phyloP scores from a whole-genome alignment of 78 protist genomes.

The Planoprotostelium fungivorum region DNA sequence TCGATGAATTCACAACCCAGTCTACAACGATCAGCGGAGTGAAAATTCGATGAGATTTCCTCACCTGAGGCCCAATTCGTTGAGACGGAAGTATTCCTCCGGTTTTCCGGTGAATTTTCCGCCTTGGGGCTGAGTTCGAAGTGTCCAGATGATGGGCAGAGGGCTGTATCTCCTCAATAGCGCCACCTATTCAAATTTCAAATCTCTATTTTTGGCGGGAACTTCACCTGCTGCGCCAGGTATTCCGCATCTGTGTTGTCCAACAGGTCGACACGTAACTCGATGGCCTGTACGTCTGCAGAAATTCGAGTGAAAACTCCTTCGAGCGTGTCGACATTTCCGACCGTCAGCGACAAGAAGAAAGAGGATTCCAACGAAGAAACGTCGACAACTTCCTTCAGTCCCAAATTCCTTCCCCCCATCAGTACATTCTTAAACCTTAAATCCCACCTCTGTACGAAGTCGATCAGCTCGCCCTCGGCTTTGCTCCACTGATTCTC shows the following conservation, averaged over 20 bases:
- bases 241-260: not conserved
- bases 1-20: conserved; percentile 63
- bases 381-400: not conserved
- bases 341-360: conserved; percentile 38
- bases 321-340: not conserved
- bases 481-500: not conserved
- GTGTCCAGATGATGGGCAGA: conserved; percentile 45
- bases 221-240: not conserved
- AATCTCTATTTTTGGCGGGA: not conserved
- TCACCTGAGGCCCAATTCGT: conserved; percentile 15
- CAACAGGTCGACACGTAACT: conserved; percentile 62
- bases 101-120: conserved; percentile 26
- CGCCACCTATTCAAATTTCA: conserved; percentile 9
- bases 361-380: not conserved
- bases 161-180: conserved; percentile 17
- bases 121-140: conserved; percentile 47
- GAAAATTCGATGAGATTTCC: not conserved
- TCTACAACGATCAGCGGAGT: conserved; percentile 1
- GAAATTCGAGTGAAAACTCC: not conserved
- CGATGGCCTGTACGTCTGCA: conserved; percentile 44
- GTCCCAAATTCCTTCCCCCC: not conserved
- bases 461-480: not conserved
- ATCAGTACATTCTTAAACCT: not conserved
- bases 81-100: not conserved
- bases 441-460: not conserved